phyloP scores from a whole-genome alignment of 225 moss, liverwort and hornwort species.

The Physcomitrellopsis africana region DNA sequence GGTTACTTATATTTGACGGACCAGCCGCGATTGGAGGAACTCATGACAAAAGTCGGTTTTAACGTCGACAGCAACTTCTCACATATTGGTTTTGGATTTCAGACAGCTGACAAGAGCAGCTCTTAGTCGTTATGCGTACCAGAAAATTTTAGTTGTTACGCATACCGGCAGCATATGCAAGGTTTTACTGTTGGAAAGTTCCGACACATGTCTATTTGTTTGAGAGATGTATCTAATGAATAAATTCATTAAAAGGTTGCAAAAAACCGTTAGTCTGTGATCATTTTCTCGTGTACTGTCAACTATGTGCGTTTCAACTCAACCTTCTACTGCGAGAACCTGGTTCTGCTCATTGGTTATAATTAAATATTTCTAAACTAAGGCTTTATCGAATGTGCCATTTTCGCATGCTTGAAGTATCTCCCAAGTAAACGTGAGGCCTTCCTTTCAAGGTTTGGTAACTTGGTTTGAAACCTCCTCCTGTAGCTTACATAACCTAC shows the following conservation, averaged over 20 bases:
- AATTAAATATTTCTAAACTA: background rate
- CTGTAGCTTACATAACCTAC: background rate
- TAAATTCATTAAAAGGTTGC: slow-evolving; percentile 6
- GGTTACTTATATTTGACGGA: slow-evolving; percentile 91
- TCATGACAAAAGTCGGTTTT: slow-evolving; percentile 83
- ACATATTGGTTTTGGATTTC: slow-evolving; percentile 56
- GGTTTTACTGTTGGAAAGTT: slow-evolving; percentile 4
- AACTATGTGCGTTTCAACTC: background rate
- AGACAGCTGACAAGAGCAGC: slow-evolving; percentile 27
- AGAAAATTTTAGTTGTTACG: too few species aligned
- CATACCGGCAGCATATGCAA: background rate
- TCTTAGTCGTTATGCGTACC: background rate
- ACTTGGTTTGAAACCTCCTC: background rate
- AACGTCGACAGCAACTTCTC: slow-evolving; percentile 44
- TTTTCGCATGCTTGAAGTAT: background rate
- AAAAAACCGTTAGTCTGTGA: background rate
- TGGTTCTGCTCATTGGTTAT: too few species aligned
- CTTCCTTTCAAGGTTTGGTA: background rate
- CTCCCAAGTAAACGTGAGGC: too few species aligned
- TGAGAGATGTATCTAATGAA: slow-evolving; percentile 14
- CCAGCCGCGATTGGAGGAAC: slow-evolving; percentile 63
- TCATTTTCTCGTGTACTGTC: background rate
- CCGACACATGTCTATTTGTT: background rate
- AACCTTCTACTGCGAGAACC: too few species aligned
- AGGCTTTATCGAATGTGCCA: background rate